Conservation (phyloP, 2,329 filamentous ascomycete species). For the Curvularia eragrostidis region DNA sequence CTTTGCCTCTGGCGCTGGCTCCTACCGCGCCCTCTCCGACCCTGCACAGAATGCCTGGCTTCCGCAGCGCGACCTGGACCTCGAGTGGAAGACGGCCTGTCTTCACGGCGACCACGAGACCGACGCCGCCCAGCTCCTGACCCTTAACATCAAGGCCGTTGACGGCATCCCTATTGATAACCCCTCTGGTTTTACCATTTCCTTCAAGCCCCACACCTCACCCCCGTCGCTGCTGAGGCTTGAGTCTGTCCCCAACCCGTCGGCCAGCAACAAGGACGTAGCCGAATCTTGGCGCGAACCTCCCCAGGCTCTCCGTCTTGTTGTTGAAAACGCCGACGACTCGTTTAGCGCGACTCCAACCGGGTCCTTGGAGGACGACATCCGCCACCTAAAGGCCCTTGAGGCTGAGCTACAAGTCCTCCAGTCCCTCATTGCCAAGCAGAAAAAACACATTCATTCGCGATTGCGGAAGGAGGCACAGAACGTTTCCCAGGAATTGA, state of each 20-base stretch:
- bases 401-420: slow-evolving; percentile 49
- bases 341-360: slow-evolving; percentile 11
- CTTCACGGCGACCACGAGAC: slow-evolving; percentile 40
- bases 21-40: slow-evolving; percentile 38
- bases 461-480: slow-evolving; percentile 40
- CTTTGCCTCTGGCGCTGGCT: slow-evolving; percentile 45
- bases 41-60: slow-evolving; percentile 44
- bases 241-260: slow-evolving; percentile 42
- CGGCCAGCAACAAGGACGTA: slow-evolving; percentile 33
- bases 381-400: slow-evolving; percentile 51
- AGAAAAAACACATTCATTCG: slow-evolving; percentile 45
- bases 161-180: slow-evolving; percentile 43
- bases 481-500: slow-evolving; percentile 49
- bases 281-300: slow-evolving; percentile 49
- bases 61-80: slow-evolving; percentile 45
- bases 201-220: slow-evolving; percentile 48
- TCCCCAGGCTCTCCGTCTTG: slow-evolving; percentile 42
- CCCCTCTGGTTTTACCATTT: slow-evolving; percentile 49
- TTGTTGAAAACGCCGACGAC: slow-evolving; percentile 21
- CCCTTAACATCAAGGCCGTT: slow-evolving; percentile 50
- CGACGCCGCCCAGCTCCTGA: slow-evolving; percentile 48
- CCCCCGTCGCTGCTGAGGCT: slow-evolving; percentile 49
- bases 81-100: slow-evolving; percentile 51
- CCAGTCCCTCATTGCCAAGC: slow-evolving; percentile 45
- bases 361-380: slow-evolving; percentile 47